A percentile compares a stretch with the other conserved stretches of the same genome.
Conservation (phyloP, 2,329 filamentous ascomycete genomes). For the Blastomyces gilchristii region DNA sequence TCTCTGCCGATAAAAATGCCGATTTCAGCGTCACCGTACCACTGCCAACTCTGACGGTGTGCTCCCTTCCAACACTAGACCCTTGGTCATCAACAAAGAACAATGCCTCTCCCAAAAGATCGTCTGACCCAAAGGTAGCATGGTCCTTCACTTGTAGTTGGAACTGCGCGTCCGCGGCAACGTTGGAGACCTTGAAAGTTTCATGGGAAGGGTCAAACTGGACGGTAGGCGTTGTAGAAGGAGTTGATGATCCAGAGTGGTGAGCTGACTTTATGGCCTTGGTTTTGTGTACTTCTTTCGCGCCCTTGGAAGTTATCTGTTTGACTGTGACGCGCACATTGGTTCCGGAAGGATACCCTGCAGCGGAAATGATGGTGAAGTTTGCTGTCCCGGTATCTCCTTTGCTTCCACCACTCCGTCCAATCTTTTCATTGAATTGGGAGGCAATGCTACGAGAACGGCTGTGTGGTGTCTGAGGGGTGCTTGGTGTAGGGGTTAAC, state of each 20-base stretch:
- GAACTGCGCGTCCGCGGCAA: conserved; percentile 70
- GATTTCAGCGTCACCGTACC: conserved; percentile 66
- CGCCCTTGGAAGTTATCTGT: conserved; percentile 54
- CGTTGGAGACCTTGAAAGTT: conserved; percentile 64
- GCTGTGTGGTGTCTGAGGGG: conserved; percentile 33
- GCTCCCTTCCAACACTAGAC: conserved; percentile 54
- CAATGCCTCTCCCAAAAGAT: conserved; percentile 71
- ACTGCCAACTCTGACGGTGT: conserved; percentile 61
- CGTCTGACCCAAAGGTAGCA: conserved; percentile 71
- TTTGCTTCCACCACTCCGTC: conserved; percentile 39
- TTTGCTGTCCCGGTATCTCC: conserved; percentile 62
- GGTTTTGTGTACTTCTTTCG: conserved; percentile 79
- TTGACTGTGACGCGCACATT: conserved; percentile 71
- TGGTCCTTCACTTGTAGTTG: conserved; percentile 78
- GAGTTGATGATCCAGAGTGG: conserved; percentile 15
- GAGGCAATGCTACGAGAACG: conserved; percentile 41
- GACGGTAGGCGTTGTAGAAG: conserved; percentile 33
- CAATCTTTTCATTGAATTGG: conserved; percentile 42
- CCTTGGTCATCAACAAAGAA: conserved; percentile 84
- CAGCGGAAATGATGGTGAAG: conserved; percentile 69
- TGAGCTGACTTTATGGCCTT: conserved; percentile 68
- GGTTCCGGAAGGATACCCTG: conserved; percentile 63
- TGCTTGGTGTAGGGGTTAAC: conserved; percentile 16
- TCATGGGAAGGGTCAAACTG: conserved; percentile 57
- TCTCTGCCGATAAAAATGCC: conserved; percentile 51